Percentiles rank a stretch among this genome's conserved stretches.
phyloP scores from a whole-genome alignment of 768 basidiomycete genomes.

The Inosperma sp. region DNA sequence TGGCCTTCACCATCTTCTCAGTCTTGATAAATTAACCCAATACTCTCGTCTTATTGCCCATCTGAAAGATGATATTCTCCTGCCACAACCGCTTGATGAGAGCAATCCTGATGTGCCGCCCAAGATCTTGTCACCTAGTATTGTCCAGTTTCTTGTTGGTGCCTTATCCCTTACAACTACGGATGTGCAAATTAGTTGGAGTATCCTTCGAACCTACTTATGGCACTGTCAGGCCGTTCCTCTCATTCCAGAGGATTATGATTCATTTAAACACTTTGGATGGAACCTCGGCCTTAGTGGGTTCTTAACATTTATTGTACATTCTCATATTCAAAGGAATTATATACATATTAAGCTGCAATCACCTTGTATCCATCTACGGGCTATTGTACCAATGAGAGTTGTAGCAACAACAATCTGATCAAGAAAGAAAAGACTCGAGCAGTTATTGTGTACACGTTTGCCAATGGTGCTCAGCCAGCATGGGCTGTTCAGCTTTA shows the following conservation, averaged over 20 bases:
- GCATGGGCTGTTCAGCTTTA: slow-evolving; percentile 22
- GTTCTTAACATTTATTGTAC: not conserved
- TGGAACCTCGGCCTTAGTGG: slow-evolving; percentile 10
- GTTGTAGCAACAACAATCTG: not conserved
- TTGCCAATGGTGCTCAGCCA: slow-evolving; percentile 18
- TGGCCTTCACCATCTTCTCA: too few species aligned
- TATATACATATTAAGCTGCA: slow-evolving; percentile 7
- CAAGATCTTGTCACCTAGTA: not conserved
- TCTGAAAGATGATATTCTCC: too few species aligned
- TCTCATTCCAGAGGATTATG: slow-evolving; percentile 6
- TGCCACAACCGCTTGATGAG: too few species aligned
- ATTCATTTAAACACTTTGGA: slow-evolving; percentile 5
- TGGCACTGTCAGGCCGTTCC: slow-evolving; percentile 7
- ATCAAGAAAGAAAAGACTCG: slow-evolving; percentile 19
- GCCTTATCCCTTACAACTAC: not conserved
- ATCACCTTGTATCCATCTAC: slow-evolving; percentile 4
- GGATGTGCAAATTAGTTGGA: slow-evolving; percentile 8
- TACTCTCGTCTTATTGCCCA: too few species aligned
- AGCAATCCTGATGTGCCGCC: not conserved
- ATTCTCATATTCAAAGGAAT: not conserved
- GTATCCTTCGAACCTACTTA: slow-evolving; percentile 5
- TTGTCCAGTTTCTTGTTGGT: slow-evolving; percentile 2
- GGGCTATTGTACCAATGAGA: not conserved
- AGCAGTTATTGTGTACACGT: slow-evolving; percentile 18
- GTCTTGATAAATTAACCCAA: too few species aligned